phyloP scores from a whole-genome alignment of 441 rosid species.

The Adansonia grandidieri region DNA sequence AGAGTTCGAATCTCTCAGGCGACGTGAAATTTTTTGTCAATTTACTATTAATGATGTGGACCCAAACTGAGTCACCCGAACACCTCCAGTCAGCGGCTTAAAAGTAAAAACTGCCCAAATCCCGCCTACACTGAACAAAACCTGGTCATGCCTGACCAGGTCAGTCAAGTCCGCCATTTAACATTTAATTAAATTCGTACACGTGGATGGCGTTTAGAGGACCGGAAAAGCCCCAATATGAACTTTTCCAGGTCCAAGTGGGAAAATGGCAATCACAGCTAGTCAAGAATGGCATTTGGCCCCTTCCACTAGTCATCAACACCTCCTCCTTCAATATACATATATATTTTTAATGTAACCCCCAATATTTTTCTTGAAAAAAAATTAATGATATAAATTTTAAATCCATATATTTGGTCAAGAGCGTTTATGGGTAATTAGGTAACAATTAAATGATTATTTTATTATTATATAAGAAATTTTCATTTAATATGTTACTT shows the following conservation, averaged over 20 bases:
- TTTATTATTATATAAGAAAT: no score
- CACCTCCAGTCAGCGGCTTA: not conserved
- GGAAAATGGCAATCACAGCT: not conserved
- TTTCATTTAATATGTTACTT: no score
- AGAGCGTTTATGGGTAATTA: no score
- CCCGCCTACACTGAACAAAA: not conserved
- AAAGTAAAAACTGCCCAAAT: slow-evolving; percentile 3
- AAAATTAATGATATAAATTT: no score
- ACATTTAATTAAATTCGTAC: not conserved
- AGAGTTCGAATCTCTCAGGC: slow-evolving; percentile 99
- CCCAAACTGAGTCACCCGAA: not conserved
- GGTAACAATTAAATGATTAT: no score
- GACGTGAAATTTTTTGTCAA: slow-evolving; percentile 34
- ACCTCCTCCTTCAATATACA: no score
- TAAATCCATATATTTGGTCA: no score
- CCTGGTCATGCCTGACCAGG: not conserved
- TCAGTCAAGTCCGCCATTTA: not conserved
- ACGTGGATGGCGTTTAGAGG: not conserved
- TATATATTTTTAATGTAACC: no score
- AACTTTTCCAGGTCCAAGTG: not conserved
- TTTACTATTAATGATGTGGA: not conserved
- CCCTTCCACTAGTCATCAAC: no score
- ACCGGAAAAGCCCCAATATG: not conserved
- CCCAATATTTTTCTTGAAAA: no score
- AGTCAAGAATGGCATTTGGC: slow-evolving; percentile 5